phyloP scores from a whole-genome alignment of 192 early-diverging fungal species.

The Thoreauomyces humboldtii region DNA sequence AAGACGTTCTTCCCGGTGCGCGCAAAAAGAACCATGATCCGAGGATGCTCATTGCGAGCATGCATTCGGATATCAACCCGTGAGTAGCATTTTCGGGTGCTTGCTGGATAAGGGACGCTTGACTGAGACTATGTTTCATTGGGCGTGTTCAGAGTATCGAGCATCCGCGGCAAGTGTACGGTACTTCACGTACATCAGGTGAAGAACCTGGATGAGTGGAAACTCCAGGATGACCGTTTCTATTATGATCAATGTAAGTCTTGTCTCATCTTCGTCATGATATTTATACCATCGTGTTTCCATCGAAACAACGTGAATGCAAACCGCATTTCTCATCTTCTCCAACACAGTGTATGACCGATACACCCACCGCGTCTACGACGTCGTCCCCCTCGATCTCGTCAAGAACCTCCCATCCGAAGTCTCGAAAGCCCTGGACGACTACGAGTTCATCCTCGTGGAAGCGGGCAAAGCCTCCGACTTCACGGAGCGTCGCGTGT shows the following conservation, averaged over 20 bases:
- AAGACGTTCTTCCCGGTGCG: constrained; percentile 63
- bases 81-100: constrained; percentile 19
- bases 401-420: constrained; percentile 79
- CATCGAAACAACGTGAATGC: too few relatives aligned
- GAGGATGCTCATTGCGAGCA: constrained; percentile 75
- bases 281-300: too few relatives aligned
- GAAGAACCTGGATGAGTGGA: constrained; percentile 60
- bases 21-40: constrained; percentile 63
- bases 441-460: constrained; percentile 83
- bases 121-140: too few relatives aligned
- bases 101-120: too few relatives aligned
- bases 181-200: constrained; percentile 69
- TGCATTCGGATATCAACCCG: constrained; percentile 86
- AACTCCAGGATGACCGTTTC: constrained; percentile 67
- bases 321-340: too few relatives aligned
- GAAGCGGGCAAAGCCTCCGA: constrained; percentile 79
- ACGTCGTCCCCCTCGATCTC: constrained; percentile 74
- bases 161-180: constrained; percentile 77
- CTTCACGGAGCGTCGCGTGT: constrained; percentile 64
- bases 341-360: constrained; percentile 87
- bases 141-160: constrained; percentile 39
- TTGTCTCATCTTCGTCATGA: too few relatives aligned
- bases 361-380: constrained; percentile 83
- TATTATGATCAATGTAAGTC: constrained; percentile 72
- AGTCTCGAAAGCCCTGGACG: constrained; percentile 59